phyloP scores from a whole-genome alignment of 1,139 yeast genomes.

The Scheffersomyces cryptocercus region DNA sequence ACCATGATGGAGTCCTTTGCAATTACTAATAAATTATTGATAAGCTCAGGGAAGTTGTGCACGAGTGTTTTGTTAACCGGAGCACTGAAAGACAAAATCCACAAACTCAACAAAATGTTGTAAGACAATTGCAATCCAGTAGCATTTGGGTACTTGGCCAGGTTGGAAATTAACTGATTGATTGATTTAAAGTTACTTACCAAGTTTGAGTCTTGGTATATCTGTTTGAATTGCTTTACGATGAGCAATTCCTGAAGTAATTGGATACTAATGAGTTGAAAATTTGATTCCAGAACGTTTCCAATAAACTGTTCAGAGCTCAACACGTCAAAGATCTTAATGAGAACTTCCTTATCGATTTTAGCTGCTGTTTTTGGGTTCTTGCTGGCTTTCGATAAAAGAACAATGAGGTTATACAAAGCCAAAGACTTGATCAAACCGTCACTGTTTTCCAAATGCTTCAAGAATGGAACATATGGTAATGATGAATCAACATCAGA shows the following conservation, averaged over 20 bases:
- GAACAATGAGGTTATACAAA: conserved; percentile 44
- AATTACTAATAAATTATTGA: conserved; percentile 47
- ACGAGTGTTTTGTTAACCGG: conserved; percentile 55
- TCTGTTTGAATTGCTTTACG: conserved; percentile 55
- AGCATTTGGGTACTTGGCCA: conserved; percentile 45
- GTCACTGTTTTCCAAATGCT: conserved; percentile 50
- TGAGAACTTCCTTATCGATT: conserved; percentile 36
- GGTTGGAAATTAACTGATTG: conserved; percentile 31
- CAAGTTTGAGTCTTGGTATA: conserved; percentile 56
- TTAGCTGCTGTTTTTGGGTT: conserved; percentile 9
- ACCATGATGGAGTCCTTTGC: conserved; percentile 84
- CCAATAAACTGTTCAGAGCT: conserved; percentile 42
- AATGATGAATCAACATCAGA: conserved; percentile 47
- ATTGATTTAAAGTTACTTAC: conserved; percentile 57
- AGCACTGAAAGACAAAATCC: conserved; percentile 80
- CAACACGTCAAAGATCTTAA: conserved; percentile 45
- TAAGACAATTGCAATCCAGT: conserved; percentile 83
- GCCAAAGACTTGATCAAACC: conserved; percentile 47
- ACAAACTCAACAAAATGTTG: conserved; percentile 70
- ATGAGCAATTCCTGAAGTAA: conserved; percentile 63
- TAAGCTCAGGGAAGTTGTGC: conserved; percentile 60
- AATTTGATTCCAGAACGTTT: conserved; percentile 47
- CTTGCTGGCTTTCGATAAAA: conserved; percentile 32
- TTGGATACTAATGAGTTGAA: conserved; percentile 69
- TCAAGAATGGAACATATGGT: conserved; percentile 58